These are phyloP conservation scores for Curvularia spicifera DNA, from an alignment of 2,329 filamentous ascomycete species.

Conservation along the genomic window DNA sequence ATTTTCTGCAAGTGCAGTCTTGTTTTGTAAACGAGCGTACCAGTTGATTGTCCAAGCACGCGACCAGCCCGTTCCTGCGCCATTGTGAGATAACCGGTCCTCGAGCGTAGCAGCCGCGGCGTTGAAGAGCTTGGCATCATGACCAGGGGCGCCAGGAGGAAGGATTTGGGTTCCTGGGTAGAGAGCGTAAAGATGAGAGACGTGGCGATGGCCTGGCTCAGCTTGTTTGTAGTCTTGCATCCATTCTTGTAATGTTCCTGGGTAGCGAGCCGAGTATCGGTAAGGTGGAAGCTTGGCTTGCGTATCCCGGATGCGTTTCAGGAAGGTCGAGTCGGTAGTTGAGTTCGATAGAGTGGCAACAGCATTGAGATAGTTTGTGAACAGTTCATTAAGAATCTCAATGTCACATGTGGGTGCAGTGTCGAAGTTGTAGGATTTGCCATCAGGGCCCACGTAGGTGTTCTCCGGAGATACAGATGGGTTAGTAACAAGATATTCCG, in stretches of 20 bases:
- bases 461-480: constrained; percentile 52
- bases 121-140: constrained; percentile 31
- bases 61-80: constrained; percentile 60
- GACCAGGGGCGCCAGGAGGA: constrained; percentile 37
- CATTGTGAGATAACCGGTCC: constrained; percentile 34
- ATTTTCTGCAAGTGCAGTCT: constrained; percentile 44
- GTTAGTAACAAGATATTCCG: constrained; percentile 39
- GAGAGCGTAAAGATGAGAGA: constrained; percentile 59
- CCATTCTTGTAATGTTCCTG: constrained; percentile 42
- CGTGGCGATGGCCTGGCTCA: constrained; percentile 59
- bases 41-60: constrained; percentile 60
- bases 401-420: constrained; percentile 55
- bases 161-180: constrained; percentile 55
- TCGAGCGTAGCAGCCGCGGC: constrained; percentile 42
- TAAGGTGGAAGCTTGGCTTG: constrained; percentile 21
- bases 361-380: constrained; percentile 40
- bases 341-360: neutral
- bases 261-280: constrained; percentile 30
- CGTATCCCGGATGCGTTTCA: constrained; percentile 7
- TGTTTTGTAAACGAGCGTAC: constrained; percentile 54
- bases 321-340: constrained; percentile 1
- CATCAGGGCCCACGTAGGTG: constrained; percentile 41
- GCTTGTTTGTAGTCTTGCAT: constrained; percentile 46
- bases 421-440: constrained; percentile 19
- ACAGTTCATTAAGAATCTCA: constrained; percentile 52